Conservation (phyloP, 106 monocot genomes). For the Dendrobium nobile region DNA sequence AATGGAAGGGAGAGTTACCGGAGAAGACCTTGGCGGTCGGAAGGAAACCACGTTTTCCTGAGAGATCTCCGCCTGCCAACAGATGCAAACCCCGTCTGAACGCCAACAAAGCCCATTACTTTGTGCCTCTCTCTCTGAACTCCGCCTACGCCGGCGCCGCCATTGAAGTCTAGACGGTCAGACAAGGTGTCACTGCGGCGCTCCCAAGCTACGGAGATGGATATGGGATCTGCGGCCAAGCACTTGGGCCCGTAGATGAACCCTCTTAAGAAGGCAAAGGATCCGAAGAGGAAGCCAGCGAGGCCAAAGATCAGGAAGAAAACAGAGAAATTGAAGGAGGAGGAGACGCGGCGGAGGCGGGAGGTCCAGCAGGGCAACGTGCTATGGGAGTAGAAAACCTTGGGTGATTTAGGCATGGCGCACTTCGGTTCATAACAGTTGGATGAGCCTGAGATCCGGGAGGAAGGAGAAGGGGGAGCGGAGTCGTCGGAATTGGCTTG, state of each 20-base stretch:
- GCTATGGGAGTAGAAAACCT: constrained; percentile 47
- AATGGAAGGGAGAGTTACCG: constrained; percentile 40
- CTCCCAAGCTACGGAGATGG: constrained; percentile 69
- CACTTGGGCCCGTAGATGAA: constrained; percentile 12
- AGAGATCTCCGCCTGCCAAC: constrained; percentile 55
- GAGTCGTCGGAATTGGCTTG: not conserved
- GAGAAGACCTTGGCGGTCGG: constrained; percentile 64
- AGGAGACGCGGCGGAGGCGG: constrained; percentile 42
- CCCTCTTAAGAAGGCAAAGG: constrained; percentile 3
- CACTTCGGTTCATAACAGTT: constrained; percentile 1
- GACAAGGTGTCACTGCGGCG: not conserved
- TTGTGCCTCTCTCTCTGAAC: constrained; percentile 43
- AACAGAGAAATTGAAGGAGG: constrained; percentile 30
- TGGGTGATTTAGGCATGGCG: constrained; percentile 61
- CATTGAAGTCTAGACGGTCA: not conserved
- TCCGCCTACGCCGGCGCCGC: not conserved
- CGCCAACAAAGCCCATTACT: constrained; percentile 87
- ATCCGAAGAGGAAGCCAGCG: constrained; percentile 51
- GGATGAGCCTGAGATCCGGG: not conserved
- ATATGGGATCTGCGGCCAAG: constrained; percentile 30
- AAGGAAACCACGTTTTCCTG: constrained; percentile 84
- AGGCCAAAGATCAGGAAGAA: constrained; percentile 56
- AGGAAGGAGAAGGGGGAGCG: not conserved
- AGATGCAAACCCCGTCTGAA: constrained; percentile 85
- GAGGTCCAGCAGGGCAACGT: constrained; percentile 12